Evolutionary conservation across 441 rosid species (phyloP).

Genomic region (Erodium trifolium): DNA sequence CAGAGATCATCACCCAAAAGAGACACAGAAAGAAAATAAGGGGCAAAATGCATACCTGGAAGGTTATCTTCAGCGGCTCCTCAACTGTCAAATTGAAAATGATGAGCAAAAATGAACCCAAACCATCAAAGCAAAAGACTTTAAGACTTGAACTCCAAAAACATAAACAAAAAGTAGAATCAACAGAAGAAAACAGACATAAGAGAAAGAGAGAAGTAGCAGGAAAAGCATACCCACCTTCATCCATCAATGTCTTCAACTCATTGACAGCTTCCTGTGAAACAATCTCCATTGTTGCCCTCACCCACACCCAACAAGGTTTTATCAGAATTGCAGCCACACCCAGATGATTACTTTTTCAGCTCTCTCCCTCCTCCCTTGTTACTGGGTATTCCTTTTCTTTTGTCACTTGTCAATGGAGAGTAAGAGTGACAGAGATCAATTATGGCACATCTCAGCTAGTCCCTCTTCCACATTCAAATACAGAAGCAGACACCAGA

Average conservation of each 20-base stretch:
- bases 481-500: not conserved
- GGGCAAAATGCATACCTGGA: slow-evolving; percentile 42
- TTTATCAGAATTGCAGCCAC: not conserved
- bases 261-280: slow-evolving; percentile 58
- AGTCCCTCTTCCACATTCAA: too few relatives aligned
- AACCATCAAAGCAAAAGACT: not conserved
- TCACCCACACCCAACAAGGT: too few relatives aligned
- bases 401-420: too few relatives aligned
- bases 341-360: too few relatives aligned
- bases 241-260: slow-evolving; percentile 59
- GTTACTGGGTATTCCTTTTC: too few relatives aligned
- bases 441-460: not conserved
- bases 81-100: slow-evolving; percentile 44
- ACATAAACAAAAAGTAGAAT: too few relatives aligned
- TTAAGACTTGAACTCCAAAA: not conserved
- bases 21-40: slow-evolving; percentile 5
- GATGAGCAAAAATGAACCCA: slow-evolving; percentile 2
- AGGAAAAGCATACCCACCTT: slow-evolving; percentile 25
- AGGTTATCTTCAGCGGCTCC: slow-evolving; percentile 59
- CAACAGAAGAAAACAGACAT: not conserved
- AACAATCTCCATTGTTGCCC: slow-evolving; percentile 40
- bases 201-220: too few relatives aligned
- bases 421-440: not conserved
- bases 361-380: too few relatives aligned
- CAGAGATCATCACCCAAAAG: not conserved